Base-by-base conservation (phyloP, 352 stramenopile species). In the Phytophthora macrochlamydospora region DNA sequence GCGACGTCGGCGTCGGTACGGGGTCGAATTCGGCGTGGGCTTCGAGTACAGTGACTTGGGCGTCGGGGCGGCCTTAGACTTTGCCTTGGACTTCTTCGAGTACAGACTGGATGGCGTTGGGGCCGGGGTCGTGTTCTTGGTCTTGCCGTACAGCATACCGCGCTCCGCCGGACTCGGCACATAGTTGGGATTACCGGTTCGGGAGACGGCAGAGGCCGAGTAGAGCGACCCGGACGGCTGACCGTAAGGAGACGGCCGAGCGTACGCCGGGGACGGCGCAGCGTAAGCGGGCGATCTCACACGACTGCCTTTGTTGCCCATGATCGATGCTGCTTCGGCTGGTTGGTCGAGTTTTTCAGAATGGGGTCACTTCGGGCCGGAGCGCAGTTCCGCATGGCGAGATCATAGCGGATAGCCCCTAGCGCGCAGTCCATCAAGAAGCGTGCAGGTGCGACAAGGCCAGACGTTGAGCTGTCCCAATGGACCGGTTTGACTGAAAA, bases 291-390 rank as follows among this genome's bases (percentile, higher is more conserved):
- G 55, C 24, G 67, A 60, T 4, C 45, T 54, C 62, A 58, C 59
- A 24, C 49, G 58, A 59, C 48, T 72, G 54, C 38, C 72, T 40
- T 75, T 75, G 42, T 72, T 75, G 53, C 62, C 62, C 67, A 75
- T 75, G 38, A 35, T 56, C 3, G 59, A 28, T 49, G 13, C 60
- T 13, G 9, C 32, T 65, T 48, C 31, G 40, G 28, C 13, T 49
- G 29, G 2, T 65, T 62, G 13, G 49, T 38, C 51, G 31, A 58
- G 58, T 55, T 69, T 69, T 31, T 31, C 9, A 7, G 50, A 65
- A 43, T 73, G 60, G 12, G 49, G 42, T 56, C 30, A 33, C 56
- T 61, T 70, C 43, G 32, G 49, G 49, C 30, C 55, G 56, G 62
- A 37, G 35, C 35, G 35, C 6, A 11, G 6, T 40, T 40, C 35